Evolutionary conservation across 306 rosid genomes (phyloP).

Genomic region (Urtica urens): DNA sequence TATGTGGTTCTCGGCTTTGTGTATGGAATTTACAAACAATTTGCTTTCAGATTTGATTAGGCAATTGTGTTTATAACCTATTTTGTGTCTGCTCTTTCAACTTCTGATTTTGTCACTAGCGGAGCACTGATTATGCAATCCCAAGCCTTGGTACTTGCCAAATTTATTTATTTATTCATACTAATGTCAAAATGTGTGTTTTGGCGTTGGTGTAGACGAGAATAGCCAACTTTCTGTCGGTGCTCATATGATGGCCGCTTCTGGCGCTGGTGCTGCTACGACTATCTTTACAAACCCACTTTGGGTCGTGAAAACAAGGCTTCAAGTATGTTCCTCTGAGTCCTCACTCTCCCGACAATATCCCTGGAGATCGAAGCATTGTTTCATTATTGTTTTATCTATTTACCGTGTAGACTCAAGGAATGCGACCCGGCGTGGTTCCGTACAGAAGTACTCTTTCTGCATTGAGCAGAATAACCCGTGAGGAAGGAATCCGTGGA

Average conservation of each 20-base stretch:
- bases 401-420: conserved; percentile 55
- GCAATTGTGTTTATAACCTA: too few species aligned
- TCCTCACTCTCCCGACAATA: neutral
- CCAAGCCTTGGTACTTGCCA: too few species aligned
- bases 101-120: too few species aligned
- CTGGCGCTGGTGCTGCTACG: conserved; percentile 89
- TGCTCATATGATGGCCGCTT: conserved; percentile 75
- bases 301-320: conserved; percentile 92
- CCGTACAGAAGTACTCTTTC: conserved; percentile 62
- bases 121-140: too few species aligned
- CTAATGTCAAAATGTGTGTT: neutral
- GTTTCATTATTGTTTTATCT: neutral
- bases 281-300: conserved; percentile 74
- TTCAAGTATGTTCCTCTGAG: conserved; percentile 50
- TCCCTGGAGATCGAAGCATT: too few species aligned
- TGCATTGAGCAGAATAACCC: conserved; percentile 80
- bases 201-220: conserved; percentile 40
- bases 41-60: too few species aligned
- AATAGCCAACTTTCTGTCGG: conserved; percentile 62
- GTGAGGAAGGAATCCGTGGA: conserved; percentile 85
- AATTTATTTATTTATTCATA: too few species aligned
- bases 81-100: too few species aligned
- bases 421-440: conserved; percentile 61
- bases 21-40: too few species aligned
- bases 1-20: too few species aligned